phyloP scores from a whole-genome alignment of 2,329 filamentous ascomycete genomes.

The Paecilomyces niveus region DNA sequence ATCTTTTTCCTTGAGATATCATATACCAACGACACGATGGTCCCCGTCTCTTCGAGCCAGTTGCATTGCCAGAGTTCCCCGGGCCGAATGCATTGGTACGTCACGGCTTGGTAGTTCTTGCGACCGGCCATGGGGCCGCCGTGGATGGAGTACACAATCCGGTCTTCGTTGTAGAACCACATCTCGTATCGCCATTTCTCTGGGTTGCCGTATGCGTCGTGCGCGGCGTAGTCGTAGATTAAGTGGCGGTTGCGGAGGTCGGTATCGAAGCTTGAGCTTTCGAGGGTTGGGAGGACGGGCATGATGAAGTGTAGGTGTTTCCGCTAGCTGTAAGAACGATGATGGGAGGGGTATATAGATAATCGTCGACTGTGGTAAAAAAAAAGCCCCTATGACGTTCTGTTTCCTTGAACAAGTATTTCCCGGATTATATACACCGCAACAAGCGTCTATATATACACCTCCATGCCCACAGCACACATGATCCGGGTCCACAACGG shows the following conservation, averaged over 20 bases:
- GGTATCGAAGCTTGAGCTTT: slow-evolving; percentile 35
- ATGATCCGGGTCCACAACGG: too few species aligned
- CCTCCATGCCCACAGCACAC: too few species aligned
- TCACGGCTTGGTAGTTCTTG: slow-evolving; percentile 47
- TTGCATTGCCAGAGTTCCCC: slow-evolving; percentile 55
- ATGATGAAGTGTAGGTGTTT: neutral
- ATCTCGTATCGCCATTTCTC: slow-evolving; percentile 58
- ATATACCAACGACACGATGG: slow-evolving; percentile 49
- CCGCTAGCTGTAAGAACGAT: neutral
- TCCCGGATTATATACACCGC: too few species aligned
- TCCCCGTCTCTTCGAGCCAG: slow-evolving; percentile 56
- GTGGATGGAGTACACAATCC: slow-evolving; percentile 54
- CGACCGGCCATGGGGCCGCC: slow-evolving; percentile 54
- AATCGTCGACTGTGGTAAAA: neutral
- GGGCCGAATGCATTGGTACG: slow-evolving; percentile 52
- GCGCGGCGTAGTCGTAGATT: slow-evolving; percentile 51
- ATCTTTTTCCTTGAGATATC: slow-evolving; percentile 46
- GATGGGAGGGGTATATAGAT: neutral
- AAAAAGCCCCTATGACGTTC: too few species aligned
- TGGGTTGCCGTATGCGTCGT: slow-evolving; percentile 41
- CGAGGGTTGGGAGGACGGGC: slow-evolving; percentile 2
- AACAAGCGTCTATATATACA: too few species aligned
- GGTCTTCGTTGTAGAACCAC: slow-evolving; percentile 51
- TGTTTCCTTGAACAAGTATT: too few species aligned
- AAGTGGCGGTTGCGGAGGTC: slow-evolving; percentile 50